These are phyloP conservation scores for Pharus latifolius DNA, from an alignment of 176 grass and related monocot genomes.

Conservation along the genomic window DNA sequence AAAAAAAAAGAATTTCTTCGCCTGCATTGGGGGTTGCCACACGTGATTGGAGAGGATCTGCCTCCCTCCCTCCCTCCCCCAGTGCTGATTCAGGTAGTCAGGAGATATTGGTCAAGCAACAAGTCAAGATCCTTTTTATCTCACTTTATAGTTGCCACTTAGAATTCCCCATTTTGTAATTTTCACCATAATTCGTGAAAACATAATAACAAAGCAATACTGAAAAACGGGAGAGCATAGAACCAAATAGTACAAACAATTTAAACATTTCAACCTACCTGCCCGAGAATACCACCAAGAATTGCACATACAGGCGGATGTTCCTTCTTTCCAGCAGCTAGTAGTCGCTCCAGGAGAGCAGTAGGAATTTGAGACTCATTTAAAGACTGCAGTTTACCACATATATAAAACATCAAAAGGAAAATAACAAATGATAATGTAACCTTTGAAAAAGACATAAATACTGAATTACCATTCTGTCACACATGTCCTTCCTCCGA, in stretches of 20 bases:
- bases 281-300: constrained; percentile 94
- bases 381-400: constrained; percentile 53
- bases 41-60: too few species aligned
- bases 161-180: too few species aligned
- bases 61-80: too few species aligned
- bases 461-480: constrained; percentile 45
- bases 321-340: constrained; percentile 65
- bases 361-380: constrained; percentile 61
- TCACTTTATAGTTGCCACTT: too few species aligned
- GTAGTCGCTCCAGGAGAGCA: constrained; percentile 51
- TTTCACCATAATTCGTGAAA: neutral
- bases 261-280: constrained; percentile 38
- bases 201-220: neutral
- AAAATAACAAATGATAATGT: neutral
- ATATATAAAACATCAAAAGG: constrained; percentile 9
- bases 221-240: neutral
- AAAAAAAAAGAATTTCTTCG: too few species aligned
- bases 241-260: neutral
- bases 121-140: too few species aligned
- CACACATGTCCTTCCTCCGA: constrained; percentile 65
- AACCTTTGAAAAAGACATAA: constrained; percentile 1
- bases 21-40: too few species aligned
- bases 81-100: too few species aligned
- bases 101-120: too few species aligned
- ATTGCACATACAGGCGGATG: constrained; percentile 85